phyloP scores from a whole-genome alignment of 1,284 basidiomycete species.

The Fomitopsis schrenkii region DNA sequence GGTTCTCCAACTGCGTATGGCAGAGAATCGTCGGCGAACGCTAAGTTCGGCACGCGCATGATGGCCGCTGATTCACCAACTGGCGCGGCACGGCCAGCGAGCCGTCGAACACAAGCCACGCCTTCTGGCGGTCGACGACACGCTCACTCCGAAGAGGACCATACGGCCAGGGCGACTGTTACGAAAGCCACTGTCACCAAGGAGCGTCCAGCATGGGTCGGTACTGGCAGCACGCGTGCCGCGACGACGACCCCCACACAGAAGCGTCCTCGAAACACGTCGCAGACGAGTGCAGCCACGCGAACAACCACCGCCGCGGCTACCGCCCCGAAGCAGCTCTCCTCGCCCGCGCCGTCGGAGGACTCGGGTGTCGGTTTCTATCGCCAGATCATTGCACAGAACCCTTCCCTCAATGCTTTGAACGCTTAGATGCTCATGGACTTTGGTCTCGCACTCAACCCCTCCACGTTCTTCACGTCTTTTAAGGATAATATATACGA shows the following conservation, averaged over 20 bases:
- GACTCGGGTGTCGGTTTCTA: conserved; percentile 81
- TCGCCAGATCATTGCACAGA: conserved; percentile 70
- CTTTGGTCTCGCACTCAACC: conserved; percentile 2
- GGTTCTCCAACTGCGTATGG: conserved; percentile 54
- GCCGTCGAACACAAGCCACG: conserved; percentile 54
- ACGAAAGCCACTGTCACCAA: conserved; percentile 64
- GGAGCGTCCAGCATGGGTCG: conserved; percentile 60
- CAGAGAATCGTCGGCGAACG: conserved; percentile 78
- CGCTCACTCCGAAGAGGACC: conserved; percentile 50
- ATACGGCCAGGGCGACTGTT: conserved; percentile 62
- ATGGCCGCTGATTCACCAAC: conserved; percentile 49
- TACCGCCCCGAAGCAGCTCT: conserved; percentile 45
- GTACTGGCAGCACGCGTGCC: conserved; percentile 42
- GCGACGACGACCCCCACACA: conserved; percentile 33
- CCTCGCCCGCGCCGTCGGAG: conserved; percentile 76
- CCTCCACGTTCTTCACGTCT: conserved; percentile 15
- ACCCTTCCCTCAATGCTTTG: conserved; percentile 55
- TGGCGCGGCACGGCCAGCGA: conserved; percentile 47
- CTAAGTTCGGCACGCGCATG: conserved; percentile 77
- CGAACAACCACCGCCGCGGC: conserved; percentile 34
- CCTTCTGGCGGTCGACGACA: conserved; percentile 45
- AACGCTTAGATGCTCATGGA: conserved; percentile 23
- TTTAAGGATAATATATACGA: conserved; percentile 21
- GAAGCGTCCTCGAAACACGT: conserved; percentile 63
- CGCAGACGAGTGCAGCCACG: conserved; percentile 60